These are phyloP conservation scores for Dictyostelium citrinum DNA, from an alignment of 78 protist genomes.

Conservation along the genomic window DNA sequence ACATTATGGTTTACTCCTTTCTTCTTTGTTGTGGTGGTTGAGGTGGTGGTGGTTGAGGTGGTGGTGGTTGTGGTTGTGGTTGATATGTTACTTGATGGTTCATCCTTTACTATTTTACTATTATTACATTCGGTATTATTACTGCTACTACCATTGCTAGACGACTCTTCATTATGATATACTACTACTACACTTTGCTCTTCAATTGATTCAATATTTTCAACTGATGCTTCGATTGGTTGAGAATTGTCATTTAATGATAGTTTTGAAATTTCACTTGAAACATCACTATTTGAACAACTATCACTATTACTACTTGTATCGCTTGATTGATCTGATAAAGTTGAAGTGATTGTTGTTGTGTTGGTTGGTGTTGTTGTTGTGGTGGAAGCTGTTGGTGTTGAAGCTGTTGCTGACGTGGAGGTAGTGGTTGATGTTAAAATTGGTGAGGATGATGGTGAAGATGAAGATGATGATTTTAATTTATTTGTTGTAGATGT, in stretches of 20 bases:
- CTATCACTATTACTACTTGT: slow-evolving; percentile 5
- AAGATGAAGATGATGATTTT: not conserved
- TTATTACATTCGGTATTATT: slow-evolving; percentile 20
- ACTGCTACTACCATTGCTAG: not conserved
- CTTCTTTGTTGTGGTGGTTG: not conserved
- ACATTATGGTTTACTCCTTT: slow-evolving; percentile 46
- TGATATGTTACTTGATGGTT: not conserved
- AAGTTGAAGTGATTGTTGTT: not conserved
- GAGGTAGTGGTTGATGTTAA: not conserved
- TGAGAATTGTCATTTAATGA: slow-evolving; percentile 27
- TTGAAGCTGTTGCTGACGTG: not conserved
- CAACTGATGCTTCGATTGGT: not conserved
- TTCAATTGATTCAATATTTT: not conserved
- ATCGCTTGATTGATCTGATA: slow-evolving; percentile 11
- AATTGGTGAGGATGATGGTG: not conserved
- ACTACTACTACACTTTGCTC: slow-evolving; percentile 16
- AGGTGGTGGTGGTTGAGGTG: not conserved
- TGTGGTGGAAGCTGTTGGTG: not conserved
- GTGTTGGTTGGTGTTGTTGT: not conserved
- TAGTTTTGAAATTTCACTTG: slow-evolving; percentile 13
- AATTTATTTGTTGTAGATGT: not conserved
- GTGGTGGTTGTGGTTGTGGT: not conserved
- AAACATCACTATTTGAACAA: not conserved
- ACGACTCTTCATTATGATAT: not conserved
- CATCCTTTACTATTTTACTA: not conserved